A percentile compares a stretch with the other conserved stretches of the same genome.
phyloP scores from a whole-genome alignment of 2,329 filamentous ascomycete species.

The Colletotrichum plurivorum region DNA sequence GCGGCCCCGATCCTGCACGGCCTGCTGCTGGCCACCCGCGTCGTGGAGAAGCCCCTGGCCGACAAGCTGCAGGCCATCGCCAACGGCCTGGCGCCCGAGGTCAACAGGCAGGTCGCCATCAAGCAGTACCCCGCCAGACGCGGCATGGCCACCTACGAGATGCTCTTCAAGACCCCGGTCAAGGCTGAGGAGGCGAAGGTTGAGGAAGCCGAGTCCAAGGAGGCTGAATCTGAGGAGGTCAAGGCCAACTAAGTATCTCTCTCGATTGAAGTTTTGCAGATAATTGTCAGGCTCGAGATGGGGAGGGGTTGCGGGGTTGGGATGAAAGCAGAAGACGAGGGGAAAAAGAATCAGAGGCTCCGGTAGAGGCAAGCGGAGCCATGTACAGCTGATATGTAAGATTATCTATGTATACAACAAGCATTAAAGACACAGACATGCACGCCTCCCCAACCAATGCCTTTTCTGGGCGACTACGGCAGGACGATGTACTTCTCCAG shows the following conservation, averaged over 20 bases:
- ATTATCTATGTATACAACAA: constrained; percentile 42
- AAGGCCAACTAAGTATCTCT: no score
- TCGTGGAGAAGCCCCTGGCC: constrained; percentile 55
- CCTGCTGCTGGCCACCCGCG: constrained; percentile 59
- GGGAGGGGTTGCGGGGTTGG: background rate
- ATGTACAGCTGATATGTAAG: constrained; percentile 43
- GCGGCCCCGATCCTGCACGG: constrained; percentile 56
- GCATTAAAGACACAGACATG: constrained; percentile 30
- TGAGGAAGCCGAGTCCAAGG: background rate
- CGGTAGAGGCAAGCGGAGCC: constrained; percentile 25
- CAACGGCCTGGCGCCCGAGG: constrained; percentile 53
- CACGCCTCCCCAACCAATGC: background rate
- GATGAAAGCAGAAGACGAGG: no score
- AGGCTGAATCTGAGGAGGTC: background rate
- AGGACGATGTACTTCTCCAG: constrained; percentile 95
- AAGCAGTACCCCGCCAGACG: constrained; percentile 22
- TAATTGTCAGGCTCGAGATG: background rate
- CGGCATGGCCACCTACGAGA: constrained; percentile 44
- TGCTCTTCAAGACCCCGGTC: constrained; percentile 7
- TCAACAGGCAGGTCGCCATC: constrained; percentile 49
- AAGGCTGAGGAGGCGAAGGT: no score
- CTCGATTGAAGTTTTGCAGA: background rate
- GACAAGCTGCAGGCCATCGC: constrained; percentile 56
- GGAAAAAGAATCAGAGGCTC: constrained; percentile 23
- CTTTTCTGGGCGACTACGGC: constrained; percentile 63